Percentiles rank a stretch among this genome's conserved stretches.
phyloP scores from a whole-genome alignment of 441 rosid genomes.

The Gossypium gossypioides region DNA sequence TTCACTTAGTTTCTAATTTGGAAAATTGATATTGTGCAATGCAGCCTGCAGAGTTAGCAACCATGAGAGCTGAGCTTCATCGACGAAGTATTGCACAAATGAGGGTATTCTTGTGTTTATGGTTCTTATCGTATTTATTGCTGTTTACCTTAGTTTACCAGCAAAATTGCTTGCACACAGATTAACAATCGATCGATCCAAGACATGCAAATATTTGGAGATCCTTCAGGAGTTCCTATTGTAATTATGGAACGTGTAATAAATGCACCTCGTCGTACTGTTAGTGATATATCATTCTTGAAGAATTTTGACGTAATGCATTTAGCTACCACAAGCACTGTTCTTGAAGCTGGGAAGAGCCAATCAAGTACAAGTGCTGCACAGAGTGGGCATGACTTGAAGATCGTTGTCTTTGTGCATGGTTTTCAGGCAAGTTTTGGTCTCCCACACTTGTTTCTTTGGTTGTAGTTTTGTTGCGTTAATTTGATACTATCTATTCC shows the following conservation, averaged over 20 bases:
- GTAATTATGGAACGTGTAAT: slow-evolving; percentile 67
- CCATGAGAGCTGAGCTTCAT: slow-evolving; percentile 83
- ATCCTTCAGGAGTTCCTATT: slow-evolving; percentile 71
- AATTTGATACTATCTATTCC: neutral
- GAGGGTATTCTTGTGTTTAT: slow-evolving; percentile 42
- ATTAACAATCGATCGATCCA: slow-evolving; percentile 75
- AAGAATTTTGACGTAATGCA: slow-evolving; percentile 48
- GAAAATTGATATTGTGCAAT: slow-evolving; percentile 18
- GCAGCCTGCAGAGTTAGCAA: slow-evolving; percentile 74
- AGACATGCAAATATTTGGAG: slow-evolving; percentile 79
- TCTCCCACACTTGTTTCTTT: slow-evolving; percentile 10
- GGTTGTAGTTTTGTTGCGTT: neutral
- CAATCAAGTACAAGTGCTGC: slow-evolving; percentile 17
- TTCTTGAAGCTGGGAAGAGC: slow-evolving; percentile 25
- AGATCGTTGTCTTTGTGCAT: slow-evolving; percentile 82
- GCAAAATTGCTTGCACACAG: slow-evolving; percentile 35
- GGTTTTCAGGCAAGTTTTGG: slow-evolving; percentile 75
- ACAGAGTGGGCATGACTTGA: slow-evolving; percentile 44
- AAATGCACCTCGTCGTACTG: slow-evolving; percentile 64
- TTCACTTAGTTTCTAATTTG: slow-evolving; percentile 15
- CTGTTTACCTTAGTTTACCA: slow-evolving; percentile 1
- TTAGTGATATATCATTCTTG: slow-evolving; percentile 65
- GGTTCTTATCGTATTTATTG: neutral
- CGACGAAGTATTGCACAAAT: slow-evolving; percentile 86
- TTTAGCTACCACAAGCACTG: slow-evolving; percentile 22